Percentiles rank a stretch among this genome's conserved stretches.
These are phyloP conservation scores for Fagus sylvatica DNA, from an alignment of 306 rosid genomes.

Conservation along the genomic window DNA sequence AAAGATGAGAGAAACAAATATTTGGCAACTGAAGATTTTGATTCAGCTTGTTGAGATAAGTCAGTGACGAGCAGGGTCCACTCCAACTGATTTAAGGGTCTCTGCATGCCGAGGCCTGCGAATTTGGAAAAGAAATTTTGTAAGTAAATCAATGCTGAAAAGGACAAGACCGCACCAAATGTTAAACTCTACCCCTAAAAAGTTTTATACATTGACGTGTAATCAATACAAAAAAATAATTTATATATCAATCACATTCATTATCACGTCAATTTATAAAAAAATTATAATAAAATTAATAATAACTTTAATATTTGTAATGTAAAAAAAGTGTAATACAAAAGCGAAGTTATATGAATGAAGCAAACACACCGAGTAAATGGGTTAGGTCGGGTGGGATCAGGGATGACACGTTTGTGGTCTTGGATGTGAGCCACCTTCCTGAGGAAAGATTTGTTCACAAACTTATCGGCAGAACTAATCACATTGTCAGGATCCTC, in stretches of 20 bases:
- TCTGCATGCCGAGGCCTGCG: slow-evolving; percentile 27
- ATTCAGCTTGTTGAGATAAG: not conserved
- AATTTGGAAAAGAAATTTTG: not conserved
- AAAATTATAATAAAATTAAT: too few relatives aligned
- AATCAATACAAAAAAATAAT: too few relatives aligned
- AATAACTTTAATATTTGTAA: too few relatives aligned
- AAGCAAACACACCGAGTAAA: slow-evolving; percentile 21
- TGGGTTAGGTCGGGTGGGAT: slow-evolving; percentile 23
- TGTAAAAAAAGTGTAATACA: not conserved
- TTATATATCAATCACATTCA: too few relatives aligned
- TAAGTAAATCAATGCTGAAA: not conserved
- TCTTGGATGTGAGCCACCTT: slow-evolving; percentile 35
- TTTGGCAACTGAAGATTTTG: too few relatives aligned
- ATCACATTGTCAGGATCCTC: slow-evolving; percentile 25
- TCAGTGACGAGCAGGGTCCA: slow-evolving; percentile 14
- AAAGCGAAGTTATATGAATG: too few relatives aligned
- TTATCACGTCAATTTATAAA: too few relatives aligned
- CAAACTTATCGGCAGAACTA: slow-evolving; percentile 28
- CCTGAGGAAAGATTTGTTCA: slow-evolving; percentile 35
- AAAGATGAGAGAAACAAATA: not conserved
- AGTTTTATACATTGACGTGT: too few relatives aligned
- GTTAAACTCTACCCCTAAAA: too few relatives aligned
- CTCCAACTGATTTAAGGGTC: slow-evolving; percentile 31
- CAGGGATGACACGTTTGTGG: not conserved
- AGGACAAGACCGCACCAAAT: not conserved